Evolutionary conservation across 768 basidiomycete species (phyloP).

Genomic region (Suillus alpinus): DNA sequence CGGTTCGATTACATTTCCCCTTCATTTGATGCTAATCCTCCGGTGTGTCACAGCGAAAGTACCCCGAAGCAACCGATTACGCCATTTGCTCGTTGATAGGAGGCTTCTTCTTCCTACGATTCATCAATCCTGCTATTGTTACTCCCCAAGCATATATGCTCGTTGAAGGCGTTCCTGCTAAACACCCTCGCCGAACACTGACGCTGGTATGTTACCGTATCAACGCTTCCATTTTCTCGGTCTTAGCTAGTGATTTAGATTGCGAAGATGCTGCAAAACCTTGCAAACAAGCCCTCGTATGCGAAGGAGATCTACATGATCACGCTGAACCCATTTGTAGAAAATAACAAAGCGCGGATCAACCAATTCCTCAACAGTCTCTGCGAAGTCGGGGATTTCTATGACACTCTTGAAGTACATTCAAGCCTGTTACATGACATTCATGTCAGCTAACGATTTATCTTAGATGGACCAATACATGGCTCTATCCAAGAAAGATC

Average conservation of each 20-base stretch:
- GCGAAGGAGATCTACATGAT: slow-evolving; percentile 99
- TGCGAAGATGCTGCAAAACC: slow-evolving; percentile 99
- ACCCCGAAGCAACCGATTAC: slow-evolving; percentile 97
- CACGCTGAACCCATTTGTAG: slow-evolving; percentile 96
- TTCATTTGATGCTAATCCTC: slow-evolving; percentile 9
- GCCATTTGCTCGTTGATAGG: slow-evolving; percentile 98
- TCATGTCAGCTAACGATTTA: neutral
- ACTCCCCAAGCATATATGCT: slow-evolving; percentile 99
- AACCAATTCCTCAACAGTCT: slow-evolving; percentile 95
- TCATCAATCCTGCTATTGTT: slow-evolving; percentile 99
- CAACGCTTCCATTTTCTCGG: neutral
- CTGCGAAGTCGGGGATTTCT: slow-evolving; percentile 99
- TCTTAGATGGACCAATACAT: slow-evolving; percentile 98
- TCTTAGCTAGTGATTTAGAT: slow-evolving; percentile 51
- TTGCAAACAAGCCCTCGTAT: slow-evolving; percentile 98
- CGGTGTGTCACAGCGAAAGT: slow-evolving; percentile 71
- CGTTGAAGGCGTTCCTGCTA: slow-evolving; percentile 95
- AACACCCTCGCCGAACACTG: slow-evolving; percentile 93
- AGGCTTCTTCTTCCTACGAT: slow-evolving; percentile 99
- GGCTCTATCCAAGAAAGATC: slow-evolving; percentile 98
- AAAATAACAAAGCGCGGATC: slow-evolving; percentile 97
- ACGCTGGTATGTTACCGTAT: slow-evolving; percentile 60
- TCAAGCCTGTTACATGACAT: neutral
- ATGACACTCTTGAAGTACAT: slow-evolving; percentile 92
- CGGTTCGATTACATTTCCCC: slow-evolving; percentile 24